A percentile compares a stretch with the other conserved stretches of the same genome.
phyloP scores from a whole-genome alignment of 345 rosid species.

The Nasturtium officinale region DNA sequence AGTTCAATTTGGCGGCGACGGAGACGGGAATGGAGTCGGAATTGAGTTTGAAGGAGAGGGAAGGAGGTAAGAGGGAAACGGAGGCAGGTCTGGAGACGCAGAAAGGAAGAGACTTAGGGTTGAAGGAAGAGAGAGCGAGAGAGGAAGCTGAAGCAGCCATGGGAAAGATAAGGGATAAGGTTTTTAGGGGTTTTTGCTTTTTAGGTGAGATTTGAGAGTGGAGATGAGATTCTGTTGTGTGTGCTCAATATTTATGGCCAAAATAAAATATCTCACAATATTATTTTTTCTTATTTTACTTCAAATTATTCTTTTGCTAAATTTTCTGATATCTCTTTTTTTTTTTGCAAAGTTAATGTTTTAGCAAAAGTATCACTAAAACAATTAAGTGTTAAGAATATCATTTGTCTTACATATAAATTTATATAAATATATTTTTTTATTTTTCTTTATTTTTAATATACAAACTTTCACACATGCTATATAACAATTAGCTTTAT shows the following conservation, averaged over 20 bases:
- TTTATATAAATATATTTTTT: neutral
- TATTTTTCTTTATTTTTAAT: neutral
- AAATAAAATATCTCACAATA: neutral
- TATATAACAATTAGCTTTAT: neutral
- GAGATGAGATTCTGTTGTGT: constrained; percentile 20
- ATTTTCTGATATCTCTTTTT: neutral
- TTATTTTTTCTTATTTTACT: neutral
- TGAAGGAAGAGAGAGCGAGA: constrained; percentile 61
- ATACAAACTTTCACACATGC: neutral
- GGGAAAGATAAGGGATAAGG: constrained; percentile 46
- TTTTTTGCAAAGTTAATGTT: neutral
- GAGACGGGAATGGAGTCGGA: constrained; percentile 49
- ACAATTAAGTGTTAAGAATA: neutral
- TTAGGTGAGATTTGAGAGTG: constrained; percentile 35
- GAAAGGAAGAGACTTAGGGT: constrained; percentile 52
- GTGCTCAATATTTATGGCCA: constrained; percentile 34
- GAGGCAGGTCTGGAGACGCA: constrained; percentile 48
- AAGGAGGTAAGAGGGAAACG: constrained; percentile 42
- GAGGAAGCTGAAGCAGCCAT: constrained; percentile 78
- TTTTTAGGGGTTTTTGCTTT: constrained; percentile 6
- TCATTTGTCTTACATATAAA: neutral
- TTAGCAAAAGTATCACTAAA: neutral
- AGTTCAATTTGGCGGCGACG: constrained; percentile 35
- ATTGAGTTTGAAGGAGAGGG: constrained; percentile 47
- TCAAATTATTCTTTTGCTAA: neutral